Percentiles rank a stretch among this genome's conserved stretches.
Evolutionary conservation across 176 grass and related monocot species (phyloP).

Genomic region (Oryza glumipatula): DNA sequence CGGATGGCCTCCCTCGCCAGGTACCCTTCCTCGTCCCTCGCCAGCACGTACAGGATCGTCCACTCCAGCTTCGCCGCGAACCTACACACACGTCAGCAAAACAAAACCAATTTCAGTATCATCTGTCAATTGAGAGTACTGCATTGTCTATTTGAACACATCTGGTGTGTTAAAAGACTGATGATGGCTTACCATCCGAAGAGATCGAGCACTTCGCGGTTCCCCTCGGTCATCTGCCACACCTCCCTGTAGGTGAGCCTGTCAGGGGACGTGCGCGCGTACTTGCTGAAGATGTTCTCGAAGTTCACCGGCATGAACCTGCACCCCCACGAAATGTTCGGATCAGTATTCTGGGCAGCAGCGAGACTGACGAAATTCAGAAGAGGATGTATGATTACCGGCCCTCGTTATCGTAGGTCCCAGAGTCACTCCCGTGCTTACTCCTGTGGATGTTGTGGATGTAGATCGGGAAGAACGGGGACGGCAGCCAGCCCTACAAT

Average conservation of each 20-base stretch:
- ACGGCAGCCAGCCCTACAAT: conserved; percentile 74
- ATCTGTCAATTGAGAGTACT: not conserved
- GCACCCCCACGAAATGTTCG: not conserved
- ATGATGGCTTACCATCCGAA: conserved; percentile 51
- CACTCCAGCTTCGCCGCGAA: conserved; percentile 73
- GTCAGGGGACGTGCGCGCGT: conserved; percentile 60
- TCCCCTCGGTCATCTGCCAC: conserved; percentile 71
- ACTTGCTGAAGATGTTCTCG: conserved; percentile 95
- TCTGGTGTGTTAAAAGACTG: not conserved
- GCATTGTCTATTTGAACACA: not conserved
- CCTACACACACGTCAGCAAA: conserved; percentile 33
- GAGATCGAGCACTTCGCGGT: conserved; percentile 48
- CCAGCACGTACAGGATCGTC: conserved; percentile 65
- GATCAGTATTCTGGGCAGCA: not conserved
- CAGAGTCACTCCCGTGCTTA: conserved; percentile 84
- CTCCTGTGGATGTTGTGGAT: conserved; percentile 78
- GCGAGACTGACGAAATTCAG: not conserved
- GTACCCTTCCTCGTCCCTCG: conserved; percentile 75
- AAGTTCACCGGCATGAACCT: conserved; percentile 85
- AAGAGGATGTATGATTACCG: conserved; percentile 31
- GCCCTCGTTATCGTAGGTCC: conserved; percentile 77
- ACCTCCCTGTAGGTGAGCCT: conserved; percentile 60
- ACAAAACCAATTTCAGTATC: not conserved
- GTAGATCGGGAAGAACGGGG: conserved; percentile 77
- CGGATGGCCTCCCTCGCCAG: conserved; percentile 77